Evolutionary conservation across 2,329 filamentous ascomycete genomes (phyloP).

Genomic region (Exophiala lecanii-corni): DNA sequence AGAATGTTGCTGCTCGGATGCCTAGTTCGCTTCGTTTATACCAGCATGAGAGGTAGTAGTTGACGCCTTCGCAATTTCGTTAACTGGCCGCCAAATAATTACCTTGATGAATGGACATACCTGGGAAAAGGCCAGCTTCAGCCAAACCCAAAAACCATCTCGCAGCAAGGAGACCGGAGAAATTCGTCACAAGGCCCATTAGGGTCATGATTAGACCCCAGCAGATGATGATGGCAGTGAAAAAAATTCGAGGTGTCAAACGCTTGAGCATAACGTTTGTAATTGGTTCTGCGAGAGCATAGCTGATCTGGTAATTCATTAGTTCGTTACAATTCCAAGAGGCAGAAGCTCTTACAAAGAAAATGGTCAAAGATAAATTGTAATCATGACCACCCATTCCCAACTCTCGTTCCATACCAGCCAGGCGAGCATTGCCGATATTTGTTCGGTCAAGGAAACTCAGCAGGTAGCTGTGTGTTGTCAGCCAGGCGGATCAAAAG

Average conservation of each 20-base stretch:
- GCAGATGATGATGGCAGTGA: constrained; percentile 68
- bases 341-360: constrained; percentile 46
- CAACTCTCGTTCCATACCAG: constrained; percentile 28
- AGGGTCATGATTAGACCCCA: constrained; percentile 30
- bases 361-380: constrained; percentile 59
- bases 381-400: constrained; percentile 24
- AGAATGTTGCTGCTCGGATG: constrained; percentile 53
- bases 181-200: constrained; percentile 32
- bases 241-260: constrained; percentile 70
- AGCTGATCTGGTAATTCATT: constrained; percentile 75
- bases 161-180: constrained; percentile 41
- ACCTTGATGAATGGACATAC: too few species aligned
- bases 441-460: constrained; percentile 34
- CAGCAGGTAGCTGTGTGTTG: constrained; percentile 26
- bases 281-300: constrained; percentile 67
- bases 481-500: too few species aligned
- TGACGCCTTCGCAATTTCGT: constrained; percentile 3
- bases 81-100: too few species aligned
- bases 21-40: constrained; percentile 54
- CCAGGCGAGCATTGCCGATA: constrained; percentile 34
- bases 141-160: constrained; percentile 49
- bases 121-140: constrained; percentile 49
- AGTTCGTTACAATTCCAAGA: too few species aligned
- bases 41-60: constrained; percentile 49
- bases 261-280: constrained; percentile 78